These are phyloP conservation scores for Fusarium ambrosium DNA, from an alignment of 2,329 filamentous ascomycete genomes.

Conservation along the genomic window DNA sequence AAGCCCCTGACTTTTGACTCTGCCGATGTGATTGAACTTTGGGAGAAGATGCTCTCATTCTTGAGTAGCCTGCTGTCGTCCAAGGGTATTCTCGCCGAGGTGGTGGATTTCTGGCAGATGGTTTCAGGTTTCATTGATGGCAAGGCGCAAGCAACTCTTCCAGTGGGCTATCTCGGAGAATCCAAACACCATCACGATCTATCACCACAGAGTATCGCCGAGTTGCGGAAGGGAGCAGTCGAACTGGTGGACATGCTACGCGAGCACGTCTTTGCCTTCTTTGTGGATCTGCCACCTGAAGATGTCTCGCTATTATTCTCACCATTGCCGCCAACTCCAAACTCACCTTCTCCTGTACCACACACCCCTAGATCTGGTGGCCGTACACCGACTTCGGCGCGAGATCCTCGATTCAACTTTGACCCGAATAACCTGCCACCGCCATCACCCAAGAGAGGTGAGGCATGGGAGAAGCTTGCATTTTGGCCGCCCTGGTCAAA, in stretches of 20 bases:
- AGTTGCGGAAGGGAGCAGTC: slow-evolving; percentile 81
- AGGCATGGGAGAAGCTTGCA: slow-evolving; percentile 92
- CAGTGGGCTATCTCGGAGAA: slow-evolving; percentile 84
- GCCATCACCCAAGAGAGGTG: slow-evolving; percentile 82
- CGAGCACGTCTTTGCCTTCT: slow-evolving; percentile 84
- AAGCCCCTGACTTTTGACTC: slow-evolving; percentile 79
- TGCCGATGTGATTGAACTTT: slow-evolving; percentile 86
- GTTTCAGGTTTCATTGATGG: slow-evolving; percentile 91
- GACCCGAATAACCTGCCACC: slow-evolving; percentile 83
- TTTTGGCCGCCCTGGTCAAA: slow-evolving; percentile 98
- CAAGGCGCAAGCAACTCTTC: slow-evolving; percentile 83
- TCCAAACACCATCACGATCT: slow-evolving; percentile 86
- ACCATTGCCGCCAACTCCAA: slow-evolving; percentile 78
- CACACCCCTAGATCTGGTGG: slow-evolving; percentile 49
- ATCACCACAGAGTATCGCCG: slow-evolving; percentile 75
- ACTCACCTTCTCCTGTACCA: slow-evolving; percentile 58
- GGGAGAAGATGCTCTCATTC: slow-evolving; percentile 88
- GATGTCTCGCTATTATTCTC: slow-evolving; percentile 91
- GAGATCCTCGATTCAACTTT: slow-evolving; percentile 83
- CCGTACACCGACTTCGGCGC: slow-evolving; percentile 68
- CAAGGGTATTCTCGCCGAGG: slow-evolving; percentile 87
- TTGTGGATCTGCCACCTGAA: slow-evolving; percentile 88
- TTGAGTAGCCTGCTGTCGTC: slow-evolving; percentile 80
- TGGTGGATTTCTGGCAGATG: slow-evolving; percentile 94
- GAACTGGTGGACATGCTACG: slow-evolving; percentile 89